Evolutionary conservation across 208 protist genomes (phyloP).

Genomic region (Lotmaria passim): DNA sequence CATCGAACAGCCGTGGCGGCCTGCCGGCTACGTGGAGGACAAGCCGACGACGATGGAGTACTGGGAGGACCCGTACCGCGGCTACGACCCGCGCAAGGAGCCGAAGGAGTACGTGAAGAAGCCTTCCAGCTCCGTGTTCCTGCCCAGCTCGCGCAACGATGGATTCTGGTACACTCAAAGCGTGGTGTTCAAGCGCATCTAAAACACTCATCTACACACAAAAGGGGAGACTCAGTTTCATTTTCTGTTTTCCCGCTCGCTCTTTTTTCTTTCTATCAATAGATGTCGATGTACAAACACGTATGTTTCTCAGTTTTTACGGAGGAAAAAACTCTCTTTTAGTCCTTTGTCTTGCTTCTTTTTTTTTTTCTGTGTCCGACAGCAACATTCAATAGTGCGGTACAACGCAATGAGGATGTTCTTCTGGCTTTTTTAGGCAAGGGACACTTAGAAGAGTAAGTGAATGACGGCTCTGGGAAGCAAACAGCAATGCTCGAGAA

Average conservation of each 20-base stretch:
- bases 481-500: no score
- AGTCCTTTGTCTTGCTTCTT: neutral
- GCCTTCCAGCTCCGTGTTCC: constrained; percentile 65
- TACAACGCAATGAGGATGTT: no score
- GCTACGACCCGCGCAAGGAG: constrained; percentile 78
- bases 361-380: constrained; percentile 11
- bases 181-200: constrained; percentile 88
- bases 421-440: no score
- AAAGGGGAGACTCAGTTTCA: no score
- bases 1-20: constrained; percentile 73
- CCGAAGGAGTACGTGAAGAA: constrained; percentile 82
- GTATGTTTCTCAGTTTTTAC: no score
- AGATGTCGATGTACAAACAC: neutral
- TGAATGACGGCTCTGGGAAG: no score
- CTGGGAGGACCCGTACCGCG: constrained; percentile 86
- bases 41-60: constrained; percentile 78
- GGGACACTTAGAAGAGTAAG: no score
- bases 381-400: no score
- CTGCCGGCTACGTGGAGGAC: constrained; percentile 77
- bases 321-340: no score
- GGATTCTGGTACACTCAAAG: constrained; percentile 91
- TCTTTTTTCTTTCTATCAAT: neutral
- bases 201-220: neutral
- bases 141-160: constrained; percentile 61
- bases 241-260: constrained; percentile 12